phyloP scores from a whole-genome alignment of 2,329 filamentous ascomycete genomes.

The Alternaria tenuissima region DNA sequence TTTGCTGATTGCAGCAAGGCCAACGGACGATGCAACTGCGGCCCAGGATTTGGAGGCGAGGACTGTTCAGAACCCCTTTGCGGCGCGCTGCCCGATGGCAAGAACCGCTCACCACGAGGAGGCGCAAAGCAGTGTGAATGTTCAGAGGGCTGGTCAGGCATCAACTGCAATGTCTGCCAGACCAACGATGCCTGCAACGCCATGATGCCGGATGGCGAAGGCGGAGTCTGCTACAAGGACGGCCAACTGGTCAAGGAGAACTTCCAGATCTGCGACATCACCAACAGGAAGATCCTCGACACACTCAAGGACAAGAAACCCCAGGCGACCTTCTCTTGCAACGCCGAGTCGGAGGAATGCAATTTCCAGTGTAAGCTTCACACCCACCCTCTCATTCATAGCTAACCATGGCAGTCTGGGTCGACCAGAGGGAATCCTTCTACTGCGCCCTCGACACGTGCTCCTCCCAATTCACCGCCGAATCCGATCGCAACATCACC shows the following conservation, averaged over 20 bases:
- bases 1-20: conserved; percentile 88
- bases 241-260: conserved; percentile 93
- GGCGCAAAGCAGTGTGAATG: conserved; percentile 76
- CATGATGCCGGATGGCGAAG: conserved; percentile 82
- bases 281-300: conserved; percentile 90
- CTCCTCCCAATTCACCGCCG: conserved; percentile 73
- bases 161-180: conserved; percentile 96
- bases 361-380: conserved; percentile 85
- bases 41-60: conserved; percentile 90
- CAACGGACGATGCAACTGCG: conserved; percentile 92
- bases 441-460: conserved; percentile 91
- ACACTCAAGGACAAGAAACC: conserved; percentile 85
- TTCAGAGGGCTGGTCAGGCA: conserved; percentile 91
- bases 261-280: conserved; percentile 97
- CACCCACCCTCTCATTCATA: not conserved
- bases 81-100: conserved; percentile 82
- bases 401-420: conserved; percentile 75
- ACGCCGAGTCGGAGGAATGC: conserved; percentile 76
- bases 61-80: conserved; percentile 93
- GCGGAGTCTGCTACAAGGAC: conserved; percentile 89
- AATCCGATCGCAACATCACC: conserved; percentile 78
- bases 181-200: conserved; percentile 84
- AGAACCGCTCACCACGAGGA: conserved; percentile 76
- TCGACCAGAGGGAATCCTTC: conserved; percentile 92
- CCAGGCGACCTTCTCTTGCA: conserved; percentile 93